phyloP scores from a whole-genome alignment of 768 basidiomycete genomes.

The Mycena rebaudengoi region DNA sequence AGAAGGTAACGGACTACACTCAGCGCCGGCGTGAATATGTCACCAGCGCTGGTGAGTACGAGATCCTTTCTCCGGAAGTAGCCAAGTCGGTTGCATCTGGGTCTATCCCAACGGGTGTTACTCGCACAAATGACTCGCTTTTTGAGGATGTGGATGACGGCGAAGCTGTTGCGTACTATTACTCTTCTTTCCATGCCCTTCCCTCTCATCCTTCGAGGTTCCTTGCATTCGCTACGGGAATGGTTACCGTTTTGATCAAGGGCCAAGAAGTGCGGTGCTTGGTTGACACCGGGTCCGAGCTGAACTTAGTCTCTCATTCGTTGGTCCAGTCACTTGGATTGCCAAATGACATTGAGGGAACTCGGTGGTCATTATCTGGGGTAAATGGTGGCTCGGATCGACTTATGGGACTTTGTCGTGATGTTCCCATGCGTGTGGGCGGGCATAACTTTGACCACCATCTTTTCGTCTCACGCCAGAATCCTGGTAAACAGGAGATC shows the following conservation, averaged over 20 bases:
- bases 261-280: neutral
- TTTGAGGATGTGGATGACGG: too few species aligned
- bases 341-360: neutral
- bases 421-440: constrained; percentile 12
- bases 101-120: too few species aligned
- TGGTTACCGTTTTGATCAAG: neutral
- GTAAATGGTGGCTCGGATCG: neutral
- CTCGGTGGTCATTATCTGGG: neutral
- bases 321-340: neutral
- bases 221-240: neutral
- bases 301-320: neutral
- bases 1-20: neutral
- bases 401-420: constrained; percentile 6
- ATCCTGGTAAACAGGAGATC: constrained; percentile 17
- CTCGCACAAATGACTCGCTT: too few species aligned
- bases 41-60: neutral
- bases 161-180: too few species aligned
- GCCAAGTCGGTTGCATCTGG: too few species aligned
- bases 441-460: constrained; percentile 24
- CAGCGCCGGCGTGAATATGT: neutral
- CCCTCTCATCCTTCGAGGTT: neutral
- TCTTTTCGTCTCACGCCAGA: constrained; percentile 20
- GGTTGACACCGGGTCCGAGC: neutral
- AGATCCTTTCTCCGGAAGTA: neutral
- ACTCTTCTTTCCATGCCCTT: too few species aligned